A percentile compares a stretch with the other conserved stretches of the same genome.
phyloP scores from a whole-genome alignment of 2,329 filamentous ascomycete species.

The Aspergillus fructus region DNA sequence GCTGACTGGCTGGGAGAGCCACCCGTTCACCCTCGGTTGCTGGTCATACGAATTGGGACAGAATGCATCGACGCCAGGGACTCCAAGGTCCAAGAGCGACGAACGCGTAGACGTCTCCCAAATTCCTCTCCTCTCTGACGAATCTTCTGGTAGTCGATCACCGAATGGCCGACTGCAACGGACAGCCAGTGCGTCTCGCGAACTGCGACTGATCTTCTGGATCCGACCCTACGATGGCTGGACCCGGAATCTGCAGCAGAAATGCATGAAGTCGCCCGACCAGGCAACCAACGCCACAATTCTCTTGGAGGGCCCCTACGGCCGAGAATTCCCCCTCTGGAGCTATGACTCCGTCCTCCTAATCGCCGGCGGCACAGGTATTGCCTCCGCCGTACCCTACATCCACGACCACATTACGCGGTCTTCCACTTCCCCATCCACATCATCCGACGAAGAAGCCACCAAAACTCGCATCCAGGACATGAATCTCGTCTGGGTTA shows the following conservation, averaged over 20 bases:
- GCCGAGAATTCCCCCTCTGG: slow-evolving; percentile 42
- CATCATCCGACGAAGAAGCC: background rate
- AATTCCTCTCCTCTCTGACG: slow-evolving; percentile 27
- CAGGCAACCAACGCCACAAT: slow-evolving; percentile 33
- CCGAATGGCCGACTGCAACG: background rate
- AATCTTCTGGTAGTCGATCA: background rate
- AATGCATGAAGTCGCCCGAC: slow-evolving; percentile 30
- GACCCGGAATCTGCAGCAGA: slow-evolving; percentile 46
- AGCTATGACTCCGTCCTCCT: slow-evolving; percentile 54
- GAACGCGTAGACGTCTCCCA: slow-evolving; percentile 19
- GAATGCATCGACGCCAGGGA: background rate
- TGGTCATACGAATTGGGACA: slow-evolving; percentile 24
- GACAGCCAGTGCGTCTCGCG: slow-evolving; percentile 8
- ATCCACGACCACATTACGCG: slow-evolving; percentile 33
- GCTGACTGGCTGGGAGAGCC: slow-evolving; percentile 50
- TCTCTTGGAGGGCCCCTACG: slow-evolving; percentile 54
- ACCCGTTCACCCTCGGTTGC: slow-evolving; percentile 50
- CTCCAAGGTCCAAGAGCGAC: slow-evolving; percentile 1
- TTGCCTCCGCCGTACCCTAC: slow-evolving; percentile 49
- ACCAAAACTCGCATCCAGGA: slow-evolving; percentile 21
- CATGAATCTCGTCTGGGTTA: slow-evolving; percentile 38
- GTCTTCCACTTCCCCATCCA: slow-evolving; percentile 7
- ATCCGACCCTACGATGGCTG: slow-evolving; percentile 54
- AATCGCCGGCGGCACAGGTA: slow-evolving; percentile 38
- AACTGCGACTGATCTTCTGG: slow-evolving; percentile 46